Conservation (phyloP, 176 grass and related monocot species). For the Lolium rigidum region DNA sequence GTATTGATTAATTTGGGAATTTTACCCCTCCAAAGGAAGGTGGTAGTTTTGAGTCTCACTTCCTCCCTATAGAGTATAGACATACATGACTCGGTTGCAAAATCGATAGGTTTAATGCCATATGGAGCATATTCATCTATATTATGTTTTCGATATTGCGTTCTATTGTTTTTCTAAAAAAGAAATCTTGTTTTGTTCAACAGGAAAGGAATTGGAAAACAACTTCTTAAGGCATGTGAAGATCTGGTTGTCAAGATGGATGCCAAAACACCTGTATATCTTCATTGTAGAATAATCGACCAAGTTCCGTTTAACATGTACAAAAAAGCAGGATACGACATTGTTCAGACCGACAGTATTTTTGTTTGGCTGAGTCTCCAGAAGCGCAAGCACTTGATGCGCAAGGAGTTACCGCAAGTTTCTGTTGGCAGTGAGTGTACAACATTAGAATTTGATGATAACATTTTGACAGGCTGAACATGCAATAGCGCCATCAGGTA, state of each 20-base stretch:
- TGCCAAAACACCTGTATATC: conserved; percentile 61
- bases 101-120: neutral
- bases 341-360: conserved; percentile 69
- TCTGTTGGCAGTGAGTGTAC: conserved; percentile 22
- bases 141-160: neutral
- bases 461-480: conserved; percentile 28
- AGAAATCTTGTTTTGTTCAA: neutral
- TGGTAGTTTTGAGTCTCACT: neutral
- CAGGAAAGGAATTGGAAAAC: conserved; percentile 78
- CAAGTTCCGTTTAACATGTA: conserved; percentile 68
- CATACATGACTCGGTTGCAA: neutral
- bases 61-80: conserved; percentile 44
- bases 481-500: conserved; percentile 46
- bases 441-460: conserved; percentile 44
- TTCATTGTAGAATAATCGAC: conserved; percentile 89
- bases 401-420: conserved; percentile 59
- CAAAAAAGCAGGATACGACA: conserved; percentile 68
- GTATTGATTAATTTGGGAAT: neutral
- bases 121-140: neutral
- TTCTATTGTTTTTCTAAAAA: conserved; percentile 30
- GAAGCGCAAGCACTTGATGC: conserved; percentile 82
- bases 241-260: conserved; percentile 70
- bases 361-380: conserved; percentile 85
- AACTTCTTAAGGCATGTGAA: conserved; percentile 82
- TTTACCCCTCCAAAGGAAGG: neutral